Percentiles rank a stretch among this genome's conserved stretches.
phyloP scores from a whole-genome alignment of 352 stramenopile species.

The Phytophthora crassamura region DNA sequence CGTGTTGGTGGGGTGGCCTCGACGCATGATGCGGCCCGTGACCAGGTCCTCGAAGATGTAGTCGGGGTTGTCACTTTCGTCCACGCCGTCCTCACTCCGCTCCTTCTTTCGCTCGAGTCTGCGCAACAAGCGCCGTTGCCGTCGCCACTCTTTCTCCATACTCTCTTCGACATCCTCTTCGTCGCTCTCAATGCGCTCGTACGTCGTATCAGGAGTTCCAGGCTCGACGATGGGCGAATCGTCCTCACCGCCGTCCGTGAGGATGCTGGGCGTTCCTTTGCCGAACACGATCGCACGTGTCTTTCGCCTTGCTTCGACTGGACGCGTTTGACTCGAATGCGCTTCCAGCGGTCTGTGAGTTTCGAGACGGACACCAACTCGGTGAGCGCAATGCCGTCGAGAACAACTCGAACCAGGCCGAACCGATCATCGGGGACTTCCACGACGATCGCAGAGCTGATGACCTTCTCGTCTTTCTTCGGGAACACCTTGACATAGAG shows the following conservation, averaged over 20 bases:
- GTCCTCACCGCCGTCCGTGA: slow-evolving; percentile 19
- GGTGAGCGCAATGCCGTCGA: slow-evolving; percentile 59
- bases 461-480: slow-evolving; percentile 48
- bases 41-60: slow-evolving; percentile 66
- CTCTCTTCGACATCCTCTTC: slow-evolving; percentile 42
- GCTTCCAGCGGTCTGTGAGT: slow-evolving; percentile 67
- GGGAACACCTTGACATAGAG: slow-evolving; percentile 74
- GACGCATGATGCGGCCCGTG: slow-evolving; percentile 51
- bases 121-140: slow-evolving; percentile 24
- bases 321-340: slow-evolving; percentile 53
- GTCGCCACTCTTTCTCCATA: slow-evolving; percentile 27
- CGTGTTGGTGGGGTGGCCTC: slow-evolving; percentile 24
- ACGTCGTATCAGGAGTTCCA: slow-evolving; percentile 37
- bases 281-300: slow-evolving; percentile 60
- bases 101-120: slow-evolving; percentile 1
- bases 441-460: slow-evolving; percentile 66
- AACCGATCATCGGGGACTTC: slow-evolving; percentile 64
- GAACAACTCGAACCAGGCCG: slow-evolving; percentile 58
- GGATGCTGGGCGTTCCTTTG: slow-evolving; percentile 22
- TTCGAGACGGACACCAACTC: slow-evolving; percentile 66
- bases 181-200: slow-evolving; percentile 42
- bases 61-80: slow-evolving; percentile 36
- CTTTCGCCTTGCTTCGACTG: slow-evolving; percentile 42
- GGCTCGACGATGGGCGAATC: slow-evolving; percentile 26
- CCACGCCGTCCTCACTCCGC: slow-evolving; percentile 1